These are phyloP conservation scores for Drechslera avenae DNA, from an alignment of 2,329 filamentous ascomycete genomes.

Conservation along the genomic window DNA sequence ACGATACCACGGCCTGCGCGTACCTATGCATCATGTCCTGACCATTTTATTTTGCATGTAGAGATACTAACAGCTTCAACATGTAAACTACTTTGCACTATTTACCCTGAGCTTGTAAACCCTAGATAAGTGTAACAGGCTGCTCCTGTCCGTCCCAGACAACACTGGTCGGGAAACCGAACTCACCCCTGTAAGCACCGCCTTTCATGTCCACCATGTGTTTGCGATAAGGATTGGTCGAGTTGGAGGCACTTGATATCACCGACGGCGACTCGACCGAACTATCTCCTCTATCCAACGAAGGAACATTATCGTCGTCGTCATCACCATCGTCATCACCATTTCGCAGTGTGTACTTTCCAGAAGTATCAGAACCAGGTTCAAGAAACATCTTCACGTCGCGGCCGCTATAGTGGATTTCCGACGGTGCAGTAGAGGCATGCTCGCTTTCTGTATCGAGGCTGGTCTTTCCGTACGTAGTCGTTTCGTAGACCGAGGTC, in stretches of 20 bases:
- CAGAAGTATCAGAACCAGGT: not conserved
- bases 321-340: too few species aligned
- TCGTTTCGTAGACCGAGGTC: not conserved
- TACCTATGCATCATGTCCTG: too few species aligned
- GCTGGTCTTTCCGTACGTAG: not conserved
- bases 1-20: too few species aligned
- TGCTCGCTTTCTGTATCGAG: not conserved
- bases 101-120: too few species aligned
- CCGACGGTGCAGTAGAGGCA: not conserved
- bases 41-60: too few species aligned
- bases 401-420: not conserved
- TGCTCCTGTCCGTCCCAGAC: too few species aligned
- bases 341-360: not conserved
- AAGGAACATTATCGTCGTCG: not conserved
- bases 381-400: not conserved
- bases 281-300: not conserved
- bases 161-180: too few species aligned
- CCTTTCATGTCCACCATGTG: not conserved
- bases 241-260: constrained; percentile 2
- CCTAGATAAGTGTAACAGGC: too few species aligned
- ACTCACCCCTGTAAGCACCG: too few species aligned
- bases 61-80: too few species aligned
- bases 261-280: not conserved
- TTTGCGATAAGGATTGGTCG: constrained; percentile 3
- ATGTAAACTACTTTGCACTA: too few species aligned